These are phyloP conservation scores for Sicyos baderoa DNA, from an alignment of 306 rosid genomes.

Conservation along the genomic window DNA sequence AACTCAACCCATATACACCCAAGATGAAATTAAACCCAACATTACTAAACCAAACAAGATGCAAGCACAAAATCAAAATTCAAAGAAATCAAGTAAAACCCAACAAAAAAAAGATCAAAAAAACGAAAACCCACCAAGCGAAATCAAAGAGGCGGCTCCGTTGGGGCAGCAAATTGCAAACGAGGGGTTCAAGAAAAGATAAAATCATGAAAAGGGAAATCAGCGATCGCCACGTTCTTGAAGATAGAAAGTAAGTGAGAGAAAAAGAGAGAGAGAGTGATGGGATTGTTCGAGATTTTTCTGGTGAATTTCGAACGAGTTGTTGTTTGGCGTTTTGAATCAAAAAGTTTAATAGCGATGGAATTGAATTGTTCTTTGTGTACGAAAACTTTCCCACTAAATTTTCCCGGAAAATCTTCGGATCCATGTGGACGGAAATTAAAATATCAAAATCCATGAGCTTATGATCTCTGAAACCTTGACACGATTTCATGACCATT, in stretches of 20 bases:
- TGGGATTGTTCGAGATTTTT: slow-evolving; percentile 1
- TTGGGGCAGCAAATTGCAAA: not conserved
- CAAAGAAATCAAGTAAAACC: not conserved
- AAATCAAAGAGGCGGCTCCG: not conserved
- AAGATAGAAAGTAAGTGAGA: not conserved
- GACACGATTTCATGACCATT: not conserved
- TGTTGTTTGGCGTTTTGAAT: not conserved
- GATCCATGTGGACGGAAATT: not conserved
- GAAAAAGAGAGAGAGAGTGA: not conserved
- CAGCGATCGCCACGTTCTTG: not conserved
- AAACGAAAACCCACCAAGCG: not conserved
- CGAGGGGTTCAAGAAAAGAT: not conserved
- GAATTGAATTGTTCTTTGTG: not conserved
- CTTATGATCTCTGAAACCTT: not conserved
- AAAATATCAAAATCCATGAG: not conserved
- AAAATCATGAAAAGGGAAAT: not conserved
- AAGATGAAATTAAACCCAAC: not conserved
- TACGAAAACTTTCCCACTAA: not conserved
- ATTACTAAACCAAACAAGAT: not conserved
- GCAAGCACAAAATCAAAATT: not conserved
- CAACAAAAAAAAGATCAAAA: not conserved
- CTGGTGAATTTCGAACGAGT: not conserved
- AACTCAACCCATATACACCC: no score
- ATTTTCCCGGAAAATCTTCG: slow-evolving; percentile 13
- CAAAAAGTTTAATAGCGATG: not conserved